Evolutionary conservation across 2,329 filamentous ascomycete species (phyloP), one percentile per base, ranked within the genome.

Genomic region (Graphilbum fragrans): DNA sequence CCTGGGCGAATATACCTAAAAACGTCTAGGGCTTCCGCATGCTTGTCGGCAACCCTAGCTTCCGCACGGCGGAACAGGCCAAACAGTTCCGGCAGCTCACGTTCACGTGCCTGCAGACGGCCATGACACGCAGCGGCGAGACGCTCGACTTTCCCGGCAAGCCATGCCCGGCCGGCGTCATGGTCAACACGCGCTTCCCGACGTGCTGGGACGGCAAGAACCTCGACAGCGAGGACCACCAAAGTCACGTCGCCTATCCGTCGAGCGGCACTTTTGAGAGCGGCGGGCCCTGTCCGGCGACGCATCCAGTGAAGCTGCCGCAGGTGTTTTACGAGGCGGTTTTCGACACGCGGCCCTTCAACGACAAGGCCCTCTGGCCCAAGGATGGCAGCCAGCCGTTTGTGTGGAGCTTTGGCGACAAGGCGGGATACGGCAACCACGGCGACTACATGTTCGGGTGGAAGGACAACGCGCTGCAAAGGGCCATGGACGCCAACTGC

Each of bases 121-220:
- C 56, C 37, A 57, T 50, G 32, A 63, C 56, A 6, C 59, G 62
- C 16, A 53, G 53, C 39, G 58, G 57, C 20, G 65, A 67, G 48
- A 58, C 50, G 1, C 49, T 62, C 16, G 49, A 52, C 18, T 62
- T 67, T 47, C 62, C 62, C 5, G 54, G 52, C n/a, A 53, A 45
- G n/a, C 53, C 61, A 3, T 68, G 64, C 49, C 55, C 55, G 12
- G 55, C 55, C 12, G 65, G 63, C 16, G 66, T 67, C 45, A 62
- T 64, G 53, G 60, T 61, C 3, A 65, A 64, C 51, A 61, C 64
- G 46, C 60, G 62, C 5, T 66, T 67, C 55, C 66, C 65, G 17
- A 62, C 58, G 8, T 75, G 71, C 60, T 75, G 71, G 71, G 61
- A 75, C 46, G 72, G 71, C 37, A 57, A 59, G 35, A 60, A 71